Conservation (phyloP, 257 asterid species). For the Nyctanthes arbortristis region DNA sequence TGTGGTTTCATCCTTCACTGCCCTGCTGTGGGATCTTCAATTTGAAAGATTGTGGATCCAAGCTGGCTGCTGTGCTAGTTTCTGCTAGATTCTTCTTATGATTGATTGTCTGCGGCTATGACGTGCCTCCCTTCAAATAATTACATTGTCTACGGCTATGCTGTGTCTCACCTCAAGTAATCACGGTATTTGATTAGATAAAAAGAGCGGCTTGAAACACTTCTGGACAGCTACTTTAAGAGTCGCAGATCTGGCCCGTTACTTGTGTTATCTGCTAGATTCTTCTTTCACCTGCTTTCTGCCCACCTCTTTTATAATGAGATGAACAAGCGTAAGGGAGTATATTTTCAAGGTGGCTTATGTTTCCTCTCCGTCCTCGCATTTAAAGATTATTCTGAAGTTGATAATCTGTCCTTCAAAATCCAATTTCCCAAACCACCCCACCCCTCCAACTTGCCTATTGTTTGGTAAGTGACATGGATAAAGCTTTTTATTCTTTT, state of each 20-base stretch:
- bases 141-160: constrained; percentile 54
- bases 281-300: background rate
- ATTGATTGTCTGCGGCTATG: constrained; percentile 67
- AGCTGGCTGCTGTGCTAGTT: constrained; percentile 75
- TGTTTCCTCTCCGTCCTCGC: background rate
- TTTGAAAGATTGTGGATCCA: constrained; percentile 84
- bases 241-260: constrained; percentile 48
- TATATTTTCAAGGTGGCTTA: background rate
- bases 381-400: background rate
- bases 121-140: constrained; percentile 52
- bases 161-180: constrained; percentile 51
- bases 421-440: too few species aligned
- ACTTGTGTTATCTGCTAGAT: background rate
- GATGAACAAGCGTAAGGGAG: background rate
- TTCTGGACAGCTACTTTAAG: too few species aligned
- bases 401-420: background rate
- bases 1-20: constrained; percentile 77
- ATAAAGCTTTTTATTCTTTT: background rate
- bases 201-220: constrained; percentile 58
- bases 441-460: too few species aligned
- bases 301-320: background rate
- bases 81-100: constrained; percentile 87
- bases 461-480: background rate
- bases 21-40: constrained; percentile 90
- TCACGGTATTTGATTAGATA: constrained; percentile 58